phyloP scores from a whole-genome alignment of 2,329 filamentous ascomycete genomes.

The Botrytis fabae region DNA sequence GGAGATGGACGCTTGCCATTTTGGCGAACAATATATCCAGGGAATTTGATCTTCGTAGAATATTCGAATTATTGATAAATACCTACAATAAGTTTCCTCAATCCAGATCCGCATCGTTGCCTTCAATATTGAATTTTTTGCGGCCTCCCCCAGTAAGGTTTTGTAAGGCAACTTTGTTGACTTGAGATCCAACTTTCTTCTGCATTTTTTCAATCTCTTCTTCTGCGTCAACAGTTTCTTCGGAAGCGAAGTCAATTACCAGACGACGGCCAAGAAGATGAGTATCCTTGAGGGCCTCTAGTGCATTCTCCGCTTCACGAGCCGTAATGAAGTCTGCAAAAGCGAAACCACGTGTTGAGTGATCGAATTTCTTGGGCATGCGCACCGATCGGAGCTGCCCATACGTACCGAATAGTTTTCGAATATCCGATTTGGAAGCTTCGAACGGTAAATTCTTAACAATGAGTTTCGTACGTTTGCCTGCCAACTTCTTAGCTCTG shows the following conservation, averaged over 20 bases:
- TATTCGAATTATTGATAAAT: slow-evolving; percentile 32
- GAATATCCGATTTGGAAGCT: slow-evolving; percentile 87
- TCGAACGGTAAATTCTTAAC: slow-evolving; percentile 99
- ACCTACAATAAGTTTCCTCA: slow-evolving; percentile 29
- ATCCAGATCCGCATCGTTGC: slow-evolving; percentile 59
- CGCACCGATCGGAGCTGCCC: slow-evolving; percentile 90
- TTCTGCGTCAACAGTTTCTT: slow-evolving; percentile 86
- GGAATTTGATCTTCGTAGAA: slow-evolving; percentile 21
- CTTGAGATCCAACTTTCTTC: slow-evolving; percentile 87
- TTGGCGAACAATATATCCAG: slow-evolving; percentile 20
- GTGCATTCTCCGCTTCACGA: slow-evolving; percentile 84
- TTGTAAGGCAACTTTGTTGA: slow-evolving; percentile 87
- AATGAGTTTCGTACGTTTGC: slow-evolving; percentile 84
- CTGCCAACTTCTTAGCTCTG: slow-evolving; percentile 74
- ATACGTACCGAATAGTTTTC: slow-evolving; percentile 82
- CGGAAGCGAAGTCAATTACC: slow-evolving; percentile 88
- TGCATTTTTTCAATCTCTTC: slow-evolving; percentile 97
- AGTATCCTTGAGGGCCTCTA: slow-evolving; percentile 87
- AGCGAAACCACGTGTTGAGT: slow-evolving; percentile 85
- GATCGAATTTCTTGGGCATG: slow-evolving; percentile 92
- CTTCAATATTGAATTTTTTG: slow-evolving; percentile 84
- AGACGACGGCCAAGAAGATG: slow-evolving; percentile 88
- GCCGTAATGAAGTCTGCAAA: slow-evolving; percentile 95
- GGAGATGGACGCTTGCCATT: slow-evolving; percentile 24
- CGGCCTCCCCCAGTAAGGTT: slow-evolving; percentile 80